Percentiles rank a stretch among this genome's conserved stretches.
These are phyloP conservation scores for Mycena filopes DNA, from an alignment of 768 basidiomycete genomes.

Conservation along the genomic window DNA sequence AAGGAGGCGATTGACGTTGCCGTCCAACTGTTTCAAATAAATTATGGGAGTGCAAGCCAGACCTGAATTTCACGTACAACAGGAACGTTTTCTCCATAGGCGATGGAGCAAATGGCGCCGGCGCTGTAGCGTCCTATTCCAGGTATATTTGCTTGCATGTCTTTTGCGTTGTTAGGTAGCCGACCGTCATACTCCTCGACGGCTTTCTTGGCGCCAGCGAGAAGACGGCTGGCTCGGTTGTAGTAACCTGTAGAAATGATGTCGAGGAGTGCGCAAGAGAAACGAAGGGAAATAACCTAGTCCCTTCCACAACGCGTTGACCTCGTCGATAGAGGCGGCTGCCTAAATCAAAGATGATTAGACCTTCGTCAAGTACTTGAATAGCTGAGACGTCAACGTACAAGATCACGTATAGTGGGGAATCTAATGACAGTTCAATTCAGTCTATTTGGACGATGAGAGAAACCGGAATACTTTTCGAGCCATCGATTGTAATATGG, in stretches of 20 bases:
- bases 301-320: conserved; percentile 92
- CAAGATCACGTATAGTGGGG: conserved; percentile 82
- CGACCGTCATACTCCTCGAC: conserved; percentile 72
- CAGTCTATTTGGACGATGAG: conserved; percentile 12
- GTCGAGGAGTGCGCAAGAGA: not conserved
- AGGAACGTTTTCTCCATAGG: conserved; percentile 84
- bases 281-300: conserved; percentile 50
- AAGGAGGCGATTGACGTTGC: conserved; percentile 89
- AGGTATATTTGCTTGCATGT: conserved; percentile 85
- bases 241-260: conserved; percentile 71
- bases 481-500: conserved; percentile 94
- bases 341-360: conserved; percentile 55
- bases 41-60: conserved; percentile 12
- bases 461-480: conserved; percentile 61
- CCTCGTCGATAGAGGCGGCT: conserved; percentile 78
- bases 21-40: conserved; percentile 72
- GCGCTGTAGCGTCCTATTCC: conserved; percentile 92
- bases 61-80: conserved; percentile 65
- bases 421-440: conserved; percentile 59
- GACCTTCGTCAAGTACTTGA: conserved; percentile 24
- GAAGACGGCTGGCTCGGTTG: conserved; percentile 83
- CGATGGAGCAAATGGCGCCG: conserved; percentile 87
- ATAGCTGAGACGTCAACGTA: conserved; percentile 47
- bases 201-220: conserved; percentile 85
- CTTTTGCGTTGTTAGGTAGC: conserved; percentile 82